Percentiles rank a stretch among this genome's conserved stretches.
Conservation (phyloP, 2,329 filamentous ascomycete species). For the Tolypocladium tropicale region DNA sequence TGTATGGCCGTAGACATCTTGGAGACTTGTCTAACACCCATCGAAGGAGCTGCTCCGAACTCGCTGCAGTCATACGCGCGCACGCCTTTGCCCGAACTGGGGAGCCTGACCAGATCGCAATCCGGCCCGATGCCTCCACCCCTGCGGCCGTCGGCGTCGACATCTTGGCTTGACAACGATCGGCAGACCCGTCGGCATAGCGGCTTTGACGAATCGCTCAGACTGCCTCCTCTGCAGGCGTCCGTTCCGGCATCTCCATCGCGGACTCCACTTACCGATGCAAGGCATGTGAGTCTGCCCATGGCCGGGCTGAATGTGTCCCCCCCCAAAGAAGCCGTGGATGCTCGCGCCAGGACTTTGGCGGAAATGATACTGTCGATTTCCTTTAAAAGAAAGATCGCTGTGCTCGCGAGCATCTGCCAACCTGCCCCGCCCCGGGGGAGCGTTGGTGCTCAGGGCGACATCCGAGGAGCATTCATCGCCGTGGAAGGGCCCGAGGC, state of each 20-base stretch:
- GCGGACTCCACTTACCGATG: constrained; percentile 13
- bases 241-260: constrained; percentile 20
- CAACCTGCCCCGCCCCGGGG: constrained; percentile 45
- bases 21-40: constrained; percentile 9
- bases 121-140: constrained; percentile 43
- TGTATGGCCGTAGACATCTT: constrained; percentile 4
- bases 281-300: constrained; percentile 15
- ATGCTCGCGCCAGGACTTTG: constrained; percentile 22
- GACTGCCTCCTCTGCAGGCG: constrained; percentile 43
- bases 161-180: constrained; percentile 19
- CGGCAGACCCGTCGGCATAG: constrained; percentile 27
- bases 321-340: constrained; percentile 1
- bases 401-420: constrained; percentile 64
- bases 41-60: constrained; percentile 9
- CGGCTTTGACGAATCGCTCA: constrained; percentile 43
- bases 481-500: constrained; percentile 67
- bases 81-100: constrained; percentile 18
- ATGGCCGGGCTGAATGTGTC: constrained; percentile 13
- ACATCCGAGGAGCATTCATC: constrained; percentile 66
- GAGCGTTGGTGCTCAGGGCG: constrained; percentile 18
- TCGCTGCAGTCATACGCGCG: constrained; percentile 12
- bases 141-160: constrained; percentile 30
- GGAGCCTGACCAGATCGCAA: constrained; percentile 18
- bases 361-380: constrained; percentile 58
- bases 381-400: constrained; percentile 64